These are phyloP conservation scores for Babesia divergens DNA, from an alignment of 169 alveolate species.

Conservation along the genomic window DNA sequence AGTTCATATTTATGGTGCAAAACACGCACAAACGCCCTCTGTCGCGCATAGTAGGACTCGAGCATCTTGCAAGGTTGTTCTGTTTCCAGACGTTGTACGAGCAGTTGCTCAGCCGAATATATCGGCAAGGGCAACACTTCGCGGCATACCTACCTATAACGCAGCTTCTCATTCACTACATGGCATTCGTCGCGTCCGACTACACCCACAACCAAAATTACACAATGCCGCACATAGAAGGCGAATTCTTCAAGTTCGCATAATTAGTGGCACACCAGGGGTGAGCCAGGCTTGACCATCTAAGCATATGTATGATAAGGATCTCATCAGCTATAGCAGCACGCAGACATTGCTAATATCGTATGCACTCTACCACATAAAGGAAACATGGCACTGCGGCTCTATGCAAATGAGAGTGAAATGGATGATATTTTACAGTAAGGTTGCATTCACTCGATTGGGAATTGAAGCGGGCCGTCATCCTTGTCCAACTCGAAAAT, in stretches of 20 bases:
- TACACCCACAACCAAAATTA: slow-evolving; percentile 39
- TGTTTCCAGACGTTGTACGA: slow-evolving; percentile 37
- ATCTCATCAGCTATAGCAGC: too few relatives aligned
- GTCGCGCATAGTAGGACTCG: slow-evolving; percentile 30
- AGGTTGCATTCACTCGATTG: not conserved
- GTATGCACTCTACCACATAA: too few relatives aligned
- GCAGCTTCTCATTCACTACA: slow-evolving; percentile 51
- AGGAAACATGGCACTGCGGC: too few relatives aligned
- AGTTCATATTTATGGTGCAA: not conserved
- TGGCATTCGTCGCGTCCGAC: slow-evolving; percentile 53
- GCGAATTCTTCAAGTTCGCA: slow-evolving; percentile 3
- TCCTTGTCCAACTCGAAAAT: slow-evolving; percentile 40
- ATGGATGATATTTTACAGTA: not conserved
- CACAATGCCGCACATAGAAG: slow-evolving; percentile 11
- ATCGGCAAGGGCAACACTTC: slow-evolving; percentile 6
- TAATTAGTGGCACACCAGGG: too few relatives aligned
- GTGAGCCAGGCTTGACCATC: too few relatives aligned
- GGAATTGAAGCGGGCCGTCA: slow-evolving; percentile 20
- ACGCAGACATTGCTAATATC: too few relatives aligned
- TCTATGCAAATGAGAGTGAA: too few relatives aligned
- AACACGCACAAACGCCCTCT: not conserved
- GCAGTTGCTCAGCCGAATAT: slow-evolving; percentile 14
- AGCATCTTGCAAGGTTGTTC: slow-evolving; percentile 45
- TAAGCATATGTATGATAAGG: too few relatives aligned
- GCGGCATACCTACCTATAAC: slow-evolving; percentile 43